phyloP scores from a whole-genome alignment of 2,329 filamentous ascomycete species.

The Sphaceloma murrayae region DNA sequence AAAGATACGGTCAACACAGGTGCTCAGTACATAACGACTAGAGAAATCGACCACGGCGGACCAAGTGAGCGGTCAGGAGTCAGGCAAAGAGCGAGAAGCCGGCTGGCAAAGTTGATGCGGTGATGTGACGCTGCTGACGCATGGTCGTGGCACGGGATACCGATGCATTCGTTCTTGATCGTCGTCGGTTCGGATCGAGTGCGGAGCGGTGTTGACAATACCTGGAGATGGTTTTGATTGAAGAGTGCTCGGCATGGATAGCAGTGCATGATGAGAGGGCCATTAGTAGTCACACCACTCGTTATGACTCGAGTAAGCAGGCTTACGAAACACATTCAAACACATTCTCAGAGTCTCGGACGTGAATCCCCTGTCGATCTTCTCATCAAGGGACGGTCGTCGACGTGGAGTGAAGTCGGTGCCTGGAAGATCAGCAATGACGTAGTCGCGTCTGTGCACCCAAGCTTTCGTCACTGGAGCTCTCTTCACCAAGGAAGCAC shows the following conservation, averaged over 20 bases:
- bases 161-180: no score
- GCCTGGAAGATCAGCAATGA: constrained; percentile 2
- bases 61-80: not conserved
- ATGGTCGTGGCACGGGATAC: no score
- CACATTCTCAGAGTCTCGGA: constrained; percentile 7
- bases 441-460: constrained; percentile 10
- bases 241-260: not conserved
- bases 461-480: constrained; percentile 15
- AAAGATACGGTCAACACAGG: no score
- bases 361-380: constrained; percentile 5
- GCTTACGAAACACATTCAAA: no score
- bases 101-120: constrained; percentile 7
- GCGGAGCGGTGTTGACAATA: constrained; percentile 1
- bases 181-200: not conserved
- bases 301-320: no score
- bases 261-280: not conserved
- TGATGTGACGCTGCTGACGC: no score
- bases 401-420: constrained; percentile 2
- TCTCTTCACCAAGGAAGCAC: constrained; percentile 6
- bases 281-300: constrained; percentile 5
- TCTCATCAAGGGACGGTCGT: not conserved
- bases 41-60: no score
- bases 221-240: not conserved
- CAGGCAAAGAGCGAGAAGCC: constrained; percentile 13
- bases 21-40: no score